Base-by-base conservation (phyloP, 495 filamentous ascomycete species). In the Clohesyomyces aquaticus region DNA sequence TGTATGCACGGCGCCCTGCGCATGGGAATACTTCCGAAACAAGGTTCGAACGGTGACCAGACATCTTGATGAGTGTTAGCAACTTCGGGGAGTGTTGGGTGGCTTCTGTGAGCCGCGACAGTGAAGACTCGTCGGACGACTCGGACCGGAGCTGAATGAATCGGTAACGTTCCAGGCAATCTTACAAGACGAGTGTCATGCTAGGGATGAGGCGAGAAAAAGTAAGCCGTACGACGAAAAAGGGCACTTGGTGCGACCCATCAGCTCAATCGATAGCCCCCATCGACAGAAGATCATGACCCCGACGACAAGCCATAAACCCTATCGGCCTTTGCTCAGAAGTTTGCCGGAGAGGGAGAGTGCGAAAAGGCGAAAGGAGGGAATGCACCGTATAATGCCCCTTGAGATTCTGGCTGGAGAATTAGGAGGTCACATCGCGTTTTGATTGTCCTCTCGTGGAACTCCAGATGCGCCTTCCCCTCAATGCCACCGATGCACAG, bases 391-490 rank as follows among this genome's bases (percentile, higher is more conserved):
- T n/a, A n/a, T 38, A 6, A 14, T 6, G 6, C 32, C 6, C 32
- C 6, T 38, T 14, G 14, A 38, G 32, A 38, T 38, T 14, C 14
- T 14, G 6, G 23, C 23, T 27, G 45, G 16, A 14, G 10, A 42
- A 41, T 4, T 42, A 56, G 22, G 46, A 42, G 58, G 58, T 22
- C 43, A 48, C 42, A 18, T 48, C 56, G 56, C 56, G 41, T 52
- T 51, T 28, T 29, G 49, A 54, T 26, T 41, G n/a, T 63, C 41
- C 4, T 32, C 47, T 29, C 48, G 35, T 32, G 28, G 23, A 19
- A 8, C 11, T 8, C 4, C 19, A 52, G 26, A 52, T 27, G 49
- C 25, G 16, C 16, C 8, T 16, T 52, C 21, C 2, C 25, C 45
- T 53, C 47, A 19, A 27, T 19, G 27, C 43, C 21, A 18, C 4